A percentile compares a stretch with the other conserved stretches of the same genome.
Evolutionary conservation across 2,329 filamentous ascomycete genomes (phyloP).

Genomic region (Pseudopithomyces chartarum): DNA sequence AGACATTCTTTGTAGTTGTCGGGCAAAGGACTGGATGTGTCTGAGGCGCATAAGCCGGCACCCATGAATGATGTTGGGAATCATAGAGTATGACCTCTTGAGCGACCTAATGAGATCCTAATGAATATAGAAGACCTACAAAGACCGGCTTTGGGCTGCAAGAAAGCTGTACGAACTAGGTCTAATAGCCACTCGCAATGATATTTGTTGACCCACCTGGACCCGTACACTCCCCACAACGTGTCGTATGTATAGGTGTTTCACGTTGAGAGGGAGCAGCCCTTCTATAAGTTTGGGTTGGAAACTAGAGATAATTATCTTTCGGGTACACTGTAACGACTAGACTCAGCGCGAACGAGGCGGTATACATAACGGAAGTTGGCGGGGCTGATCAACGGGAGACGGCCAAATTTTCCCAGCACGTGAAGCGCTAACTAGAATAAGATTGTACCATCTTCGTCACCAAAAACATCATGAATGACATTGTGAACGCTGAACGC

Average conservation of each 20-base stretch:
- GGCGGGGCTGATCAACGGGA: slow-evolving; percentile 8
- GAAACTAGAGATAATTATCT: no score
- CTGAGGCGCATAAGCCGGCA: slow-evolving; percentile 10
- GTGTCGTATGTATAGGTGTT: no score
- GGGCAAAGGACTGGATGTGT: slow-evolving; percentile 7
- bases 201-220: no score
- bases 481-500: no score
- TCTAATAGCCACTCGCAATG: slow-evolving; percentile 1
- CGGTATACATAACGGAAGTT: slow-evolving; percentile 8
- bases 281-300: no score
- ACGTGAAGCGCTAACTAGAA: not conserved
- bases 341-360: not conserved
- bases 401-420: not conserved
- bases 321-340: not conserved
- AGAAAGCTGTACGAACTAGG: not conserved
- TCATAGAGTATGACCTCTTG: not conserved
- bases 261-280: not conserved
- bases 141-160: not conserved
- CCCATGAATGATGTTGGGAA: not conserved
- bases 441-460: not conserved
- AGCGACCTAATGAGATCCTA: slow-evolving; percentile 2
- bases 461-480: not conserved
- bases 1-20: slow-evolving; percentile 2
- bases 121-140: not conserved
- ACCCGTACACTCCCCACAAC: no score